phyloP scores from a whole-genome alignment of 2,329 filamentous ascomycete species.

The Corniculantispora saksenae region DNA sequence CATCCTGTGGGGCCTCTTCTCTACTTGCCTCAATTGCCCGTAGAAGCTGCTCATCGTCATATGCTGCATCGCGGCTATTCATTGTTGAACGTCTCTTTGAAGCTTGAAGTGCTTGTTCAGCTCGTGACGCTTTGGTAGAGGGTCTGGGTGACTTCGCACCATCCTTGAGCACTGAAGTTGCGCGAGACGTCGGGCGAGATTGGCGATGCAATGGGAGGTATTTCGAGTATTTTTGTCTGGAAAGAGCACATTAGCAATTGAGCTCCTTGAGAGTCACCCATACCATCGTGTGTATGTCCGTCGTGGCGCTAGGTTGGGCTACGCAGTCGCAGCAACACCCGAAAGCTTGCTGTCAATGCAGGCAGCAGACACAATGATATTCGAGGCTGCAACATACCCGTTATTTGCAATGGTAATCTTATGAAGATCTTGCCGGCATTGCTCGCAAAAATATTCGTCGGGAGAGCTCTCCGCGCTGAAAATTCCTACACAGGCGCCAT shows the following conservation, averaged over 20 bases:
- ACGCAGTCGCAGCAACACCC: neutral
- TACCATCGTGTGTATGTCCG: neutral
- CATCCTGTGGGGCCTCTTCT: constrained; percentile 63
- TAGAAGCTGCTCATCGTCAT: constrained; percentile 88
- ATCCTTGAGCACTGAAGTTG: constrained; percentile 67
- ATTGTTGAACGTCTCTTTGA: constrained; percentile 92
- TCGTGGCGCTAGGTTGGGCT: too few relatives aligned
- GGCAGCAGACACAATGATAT: neutral
- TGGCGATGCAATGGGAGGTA: constrained; percentile 62
- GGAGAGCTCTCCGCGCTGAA: constrained; percentile 91
- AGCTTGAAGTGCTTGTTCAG: constrained; percentile 52
- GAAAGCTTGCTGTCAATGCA: neutral
- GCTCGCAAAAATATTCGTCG: constrained; percentile 97
- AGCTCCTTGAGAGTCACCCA: constrained; percentile 20
- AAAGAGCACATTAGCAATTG: neutral
- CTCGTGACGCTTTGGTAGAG: constrained; percentile 58
- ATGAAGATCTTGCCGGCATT: constrained; percentile 89
- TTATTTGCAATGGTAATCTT: constrained; percentile 77
- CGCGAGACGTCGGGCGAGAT: constrained; percentile 60
- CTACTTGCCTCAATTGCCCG: constrained; percentile 95
- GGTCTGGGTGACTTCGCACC: constrained; percentile 54
- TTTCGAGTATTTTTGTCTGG: constrained; percentile 66
- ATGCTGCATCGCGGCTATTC: constrained; percentile 93
- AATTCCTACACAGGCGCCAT: constrained; percentile 95
- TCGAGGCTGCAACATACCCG: constrained; percentile 64